Percentiles rank a stretch among this genome's conserved stretches.
phyloP scores from a whole-genome alignment of 1,284 basidiomycete genomes.

The Boletus albobrunnescens region DNA sequence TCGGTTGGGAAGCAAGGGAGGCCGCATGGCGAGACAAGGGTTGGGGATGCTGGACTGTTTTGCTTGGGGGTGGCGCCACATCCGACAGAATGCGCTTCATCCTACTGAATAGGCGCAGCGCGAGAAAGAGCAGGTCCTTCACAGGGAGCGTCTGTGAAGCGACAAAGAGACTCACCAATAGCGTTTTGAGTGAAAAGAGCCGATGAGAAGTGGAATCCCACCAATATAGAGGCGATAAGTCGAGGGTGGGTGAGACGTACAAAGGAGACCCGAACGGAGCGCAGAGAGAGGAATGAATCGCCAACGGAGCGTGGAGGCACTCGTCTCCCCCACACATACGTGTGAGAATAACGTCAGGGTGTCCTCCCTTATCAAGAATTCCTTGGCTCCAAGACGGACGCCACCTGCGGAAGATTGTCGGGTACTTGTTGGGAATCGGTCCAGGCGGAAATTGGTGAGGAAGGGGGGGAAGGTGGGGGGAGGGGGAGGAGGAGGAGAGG shows the following conservation, averaged over 20 bases:
- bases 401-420: slow-evolving; percentile 9
- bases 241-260: not conserved
- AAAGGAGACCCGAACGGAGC: not conserved
- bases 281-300: no score
- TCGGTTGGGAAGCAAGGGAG: not conserved
- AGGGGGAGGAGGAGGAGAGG: not conserved
- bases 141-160: not conserved
- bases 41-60: slow-evolving; percentile 1
- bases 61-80: slow-evolving; percentile 19
- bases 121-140: not conserved
- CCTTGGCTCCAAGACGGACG: no score
- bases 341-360: slow-evolving; percentile 23
- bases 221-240: not conserved
- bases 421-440: slow-evolving; percentile 2
- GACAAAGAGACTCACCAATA: no score
- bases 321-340: slow-evolving; percentile 9
- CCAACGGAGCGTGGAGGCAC: slow-evolving; percentile 6
- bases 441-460: slow-evolving; percentile 17
- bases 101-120: not conserved
- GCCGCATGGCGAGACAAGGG: slow-evolving; percentile 5
- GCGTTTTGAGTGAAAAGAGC: no score
- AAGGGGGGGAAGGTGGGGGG: not conserved
- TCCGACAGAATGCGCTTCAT: slow-evolving; percentile 2
- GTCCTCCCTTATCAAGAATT: no score
- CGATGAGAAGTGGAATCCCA: no score